Base-by-base conservation (phyloP, 2,329 filamentous ascomycete species). In the Neospermospora avenae region DNA sequence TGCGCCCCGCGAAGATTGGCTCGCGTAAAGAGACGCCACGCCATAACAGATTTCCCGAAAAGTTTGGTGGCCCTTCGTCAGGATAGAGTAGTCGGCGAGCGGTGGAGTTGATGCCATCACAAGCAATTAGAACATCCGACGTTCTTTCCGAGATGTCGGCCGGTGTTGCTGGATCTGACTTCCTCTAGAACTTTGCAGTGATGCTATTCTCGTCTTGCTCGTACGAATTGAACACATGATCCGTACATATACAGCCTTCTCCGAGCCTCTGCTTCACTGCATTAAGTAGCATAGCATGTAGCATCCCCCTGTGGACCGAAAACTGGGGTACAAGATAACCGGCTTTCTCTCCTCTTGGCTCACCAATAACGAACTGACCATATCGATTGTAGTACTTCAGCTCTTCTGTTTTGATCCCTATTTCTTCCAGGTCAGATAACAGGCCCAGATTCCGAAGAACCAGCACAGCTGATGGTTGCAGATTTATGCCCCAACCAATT, bases 41-140 rank as follows among this genome's bases (percentile, higher is more conserved):
- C 76, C 76, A 79, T 2, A 79, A 71, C 57, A 79, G 77, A n/a
- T 77, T 72, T 3, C 77, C 76, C 0, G 76, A 78, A 61, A 79
- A 79, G 25, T 71, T 74, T 3, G 76, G 77, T 2, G 74, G 77
- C 0, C 77, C 77, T 67, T 79, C 77, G 10, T 74, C 58, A 0
- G 77, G 76, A 61, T 79, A 79, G 1, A 79, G 67, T 10, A 77
- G 61, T 25, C 69, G 69, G 8, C 77, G 68, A 18, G 73, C 76
- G 1, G 74, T 74, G 46, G 76, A 77, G 63, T 78, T 78, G 68
- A 79, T 78, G 5, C 77, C 77, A 60, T 79, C 77, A 3, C 75
- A 75, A 6, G 76, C 77, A 55, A 79, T 70, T 20, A 78, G 65
- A 0, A 77, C 39, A 48, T 75, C 70, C 4, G 72, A 73, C 1